Percentiles rank a stretch among this genome's conserved stretches.
Evolutionary conservation across 306 rosid genomes (phyloP).

Genomic region (Abrus precatorius): DNA sequence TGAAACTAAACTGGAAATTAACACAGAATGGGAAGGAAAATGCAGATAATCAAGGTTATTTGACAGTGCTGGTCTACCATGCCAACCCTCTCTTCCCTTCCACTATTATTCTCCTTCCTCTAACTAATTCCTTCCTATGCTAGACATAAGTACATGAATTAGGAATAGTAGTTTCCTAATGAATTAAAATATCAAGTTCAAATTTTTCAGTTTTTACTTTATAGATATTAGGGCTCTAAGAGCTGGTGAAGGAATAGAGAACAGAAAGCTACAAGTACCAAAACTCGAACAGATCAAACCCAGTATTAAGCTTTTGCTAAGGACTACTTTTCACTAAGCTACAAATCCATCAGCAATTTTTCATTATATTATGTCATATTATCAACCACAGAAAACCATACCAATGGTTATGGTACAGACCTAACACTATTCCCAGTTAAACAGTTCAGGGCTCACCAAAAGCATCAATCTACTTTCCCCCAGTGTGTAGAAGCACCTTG

Average conservation of each 20-base stretch:
- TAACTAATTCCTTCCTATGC: no score
- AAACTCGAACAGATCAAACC: slow-evolving; percentile 7
- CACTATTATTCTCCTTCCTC: no score
- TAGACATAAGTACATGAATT: no score
- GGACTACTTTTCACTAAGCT: slow-evolving; percentile 27
- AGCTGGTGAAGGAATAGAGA: not conserved
- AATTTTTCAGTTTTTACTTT: no score
- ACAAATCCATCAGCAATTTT: slow-evolving; percentile 25
- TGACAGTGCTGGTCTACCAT: no score
- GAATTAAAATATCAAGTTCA: no score
- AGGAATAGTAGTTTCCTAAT: no score
- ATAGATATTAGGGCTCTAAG: not conserved
- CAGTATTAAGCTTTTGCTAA: slow-evolving; percentile 25
- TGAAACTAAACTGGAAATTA: no score
- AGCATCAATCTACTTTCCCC: slow-evolving; percentile 82
- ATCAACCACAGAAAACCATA: slow-evolving; percentile 33
- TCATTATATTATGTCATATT: slow-evolving; percentile 4
- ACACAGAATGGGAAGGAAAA: no score
- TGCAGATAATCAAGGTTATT: no score
- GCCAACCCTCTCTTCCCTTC: no score
- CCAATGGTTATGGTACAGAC: slow-evolving; percentile 40
- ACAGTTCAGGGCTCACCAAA: slow-evolving; percentile 79
- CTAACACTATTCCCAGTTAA: slow-evolving; percentile 37
- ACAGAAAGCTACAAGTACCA: not conserved
- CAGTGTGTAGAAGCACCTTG: slow-evolving; percentile 69